Evolutionary conservation across 345 rosid genomes (phyloP).

Genomic region (Gynandropsis gynandra): DNA sequence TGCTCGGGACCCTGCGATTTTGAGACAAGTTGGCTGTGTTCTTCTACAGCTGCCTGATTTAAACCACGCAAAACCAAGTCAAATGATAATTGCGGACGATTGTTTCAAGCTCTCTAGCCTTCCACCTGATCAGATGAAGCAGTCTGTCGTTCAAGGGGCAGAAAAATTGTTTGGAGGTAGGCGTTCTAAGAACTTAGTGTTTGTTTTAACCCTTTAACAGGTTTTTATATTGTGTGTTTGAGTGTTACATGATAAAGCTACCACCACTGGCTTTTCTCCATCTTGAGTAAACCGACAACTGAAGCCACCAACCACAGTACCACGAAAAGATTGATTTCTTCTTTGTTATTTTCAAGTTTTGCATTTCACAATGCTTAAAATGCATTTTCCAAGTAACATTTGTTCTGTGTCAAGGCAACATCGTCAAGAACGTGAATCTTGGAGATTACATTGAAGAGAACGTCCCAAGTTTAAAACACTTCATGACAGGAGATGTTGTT

Average conservation of each 20-base stretch:
- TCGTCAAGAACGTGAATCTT: constrained; percentile 40
- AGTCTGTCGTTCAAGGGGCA: constrained; percentile 44
- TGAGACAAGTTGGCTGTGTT: constrained; percentile 55
- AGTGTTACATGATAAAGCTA: no score
- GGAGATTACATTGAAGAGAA: constrained; percentile 56
- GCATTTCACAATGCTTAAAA: background rate
- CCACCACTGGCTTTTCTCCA: no score
- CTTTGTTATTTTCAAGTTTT: background rate
- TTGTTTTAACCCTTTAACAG: no score
- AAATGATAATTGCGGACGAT: constrained; percentile 57
- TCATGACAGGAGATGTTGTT: constrained; percentile 33
- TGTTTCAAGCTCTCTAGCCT: constrained; percentile 60
- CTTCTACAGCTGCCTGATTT: constrained; percentile 43
- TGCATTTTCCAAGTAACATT: background rate
- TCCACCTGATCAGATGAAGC: constrained; percentile 41
- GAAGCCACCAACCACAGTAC: no score
- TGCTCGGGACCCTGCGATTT: constrained; percentile 61
- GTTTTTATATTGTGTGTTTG: no score
- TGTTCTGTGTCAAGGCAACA: constrained; percentile 33
- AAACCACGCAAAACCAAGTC: constrained; percentile 34
- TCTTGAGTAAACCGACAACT: no score
- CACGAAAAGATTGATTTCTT: background rate
- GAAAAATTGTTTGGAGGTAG: constrained; percentile 62
- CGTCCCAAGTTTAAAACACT: constrained; percentile 65
- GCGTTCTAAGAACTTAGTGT: constrained; percentile 11